phyloP scores from a whole-genome alignment of 1,139 yeast species.

The Yamadazyma aaseri region DNA sequence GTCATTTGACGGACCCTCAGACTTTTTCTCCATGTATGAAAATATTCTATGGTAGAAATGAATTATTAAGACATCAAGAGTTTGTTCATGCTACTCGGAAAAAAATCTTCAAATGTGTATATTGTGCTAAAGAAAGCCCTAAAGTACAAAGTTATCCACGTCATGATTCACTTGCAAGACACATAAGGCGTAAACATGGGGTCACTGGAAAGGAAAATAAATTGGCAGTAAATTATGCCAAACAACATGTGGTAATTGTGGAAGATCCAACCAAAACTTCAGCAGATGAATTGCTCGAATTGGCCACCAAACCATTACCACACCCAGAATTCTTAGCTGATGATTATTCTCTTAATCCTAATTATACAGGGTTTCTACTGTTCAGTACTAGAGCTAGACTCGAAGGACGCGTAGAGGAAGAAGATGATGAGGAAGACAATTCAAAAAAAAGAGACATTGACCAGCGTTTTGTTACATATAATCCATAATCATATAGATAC shows the following conservation, averaged over 20 bases:
- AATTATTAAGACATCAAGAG: slow-evolving; percentile 46
- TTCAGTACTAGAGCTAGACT: slow-evolving; percentile 22
- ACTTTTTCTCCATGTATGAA: slow-evolving; percentile 35
- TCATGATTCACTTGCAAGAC: slow-evolving; percentile 48
- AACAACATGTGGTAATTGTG: slow-evolving; percentile 40
- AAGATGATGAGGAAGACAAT: slow-evolving; percentile 3
- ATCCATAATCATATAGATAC: no score
- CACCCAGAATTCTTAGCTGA: slow-evolving; percentile 31
- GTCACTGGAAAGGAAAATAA: slow-evolving; percentile 48
- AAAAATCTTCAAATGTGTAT: slow-evolving; percentile 43
- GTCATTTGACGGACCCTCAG: slow-evolving; percentile 40
- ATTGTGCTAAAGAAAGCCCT: slow-evolving; percentile 38
- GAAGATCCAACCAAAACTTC: slow-evolving; percentile 24
- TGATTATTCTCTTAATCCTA: slow-evolving; percentile 30
- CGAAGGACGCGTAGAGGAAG: slow-evolving; percentile 4
- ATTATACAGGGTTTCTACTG: slow-evolving; percentile 33
- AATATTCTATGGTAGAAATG: slow-evolving; percentile 47
- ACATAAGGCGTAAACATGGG: slow-evolving; percentile 46
- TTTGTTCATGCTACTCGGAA: slow-evolving; percentile 50
- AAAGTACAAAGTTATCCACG: slow-evolving; percentile 46
- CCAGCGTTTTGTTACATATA: no score
- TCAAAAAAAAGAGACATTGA: no score
- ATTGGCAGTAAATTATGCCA: slow-evolving; percentile 49
- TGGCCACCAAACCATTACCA: slow-evolving; percentile 27
- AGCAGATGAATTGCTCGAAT: slow-evolving; percentile 10